Evolutionary conservation across 441 rosid genomes (phyloP).

Genomic region (Hura crepitans): DNA sequence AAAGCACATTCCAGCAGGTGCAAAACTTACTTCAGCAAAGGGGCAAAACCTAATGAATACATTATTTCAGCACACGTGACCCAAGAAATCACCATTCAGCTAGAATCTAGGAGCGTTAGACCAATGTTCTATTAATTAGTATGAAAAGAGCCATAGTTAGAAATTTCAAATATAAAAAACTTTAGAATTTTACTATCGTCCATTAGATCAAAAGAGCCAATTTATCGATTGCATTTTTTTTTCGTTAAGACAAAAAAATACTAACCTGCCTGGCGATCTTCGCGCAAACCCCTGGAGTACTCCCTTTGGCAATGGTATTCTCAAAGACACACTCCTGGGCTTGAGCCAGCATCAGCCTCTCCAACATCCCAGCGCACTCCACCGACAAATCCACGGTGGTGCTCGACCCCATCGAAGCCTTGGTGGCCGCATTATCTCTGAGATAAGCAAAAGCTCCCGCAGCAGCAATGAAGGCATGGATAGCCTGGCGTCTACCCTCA

Average conservation of each 20-base stretch:
- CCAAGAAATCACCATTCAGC: background rate
- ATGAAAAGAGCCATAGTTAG: background rate
- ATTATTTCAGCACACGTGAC: conserved; percentile 6
- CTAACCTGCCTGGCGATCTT: conserved; percentile 88
- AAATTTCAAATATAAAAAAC: background rate
- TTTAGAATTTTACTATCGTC: background rate
- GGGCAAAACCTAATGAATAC: conserved; percentile 1
- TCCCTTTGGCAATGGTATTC: conserved; percentile 90
- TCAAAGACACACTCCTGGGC: conserved; percentile 97
- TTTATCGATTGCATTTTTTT: background rate
- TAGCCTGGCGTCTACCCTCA: conserved; percentile 83
- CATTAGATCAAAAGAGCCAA: background rate
- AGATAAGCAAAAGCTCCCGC: conserved; percentile 76
- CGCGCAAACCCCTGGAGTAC: conserved; percentile 87
- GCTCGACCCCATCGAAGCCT: conserved; percentile 67
- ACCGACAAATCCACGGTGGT: conserved; percentile 73
- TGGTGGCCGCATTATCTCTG: conserved; percentile 67
- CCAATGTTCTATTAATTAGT: background rate
- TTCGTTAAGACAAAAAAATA: background rate
- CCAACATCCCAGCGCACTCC: conserved; percentile 91
- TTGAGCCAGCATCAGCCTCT: conserved; percentile 87
- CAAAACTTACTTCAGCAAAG: no score
- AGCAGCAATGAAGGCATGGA: conserved; percentile 76
- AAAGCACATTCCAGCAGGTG: conserved; percentile 2
- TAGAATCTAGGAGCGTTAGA: background rate